phyloP scores from a whole-genome alignment of 345 rosid genomes.

The Lagerstroemia speciosa region DNA sequence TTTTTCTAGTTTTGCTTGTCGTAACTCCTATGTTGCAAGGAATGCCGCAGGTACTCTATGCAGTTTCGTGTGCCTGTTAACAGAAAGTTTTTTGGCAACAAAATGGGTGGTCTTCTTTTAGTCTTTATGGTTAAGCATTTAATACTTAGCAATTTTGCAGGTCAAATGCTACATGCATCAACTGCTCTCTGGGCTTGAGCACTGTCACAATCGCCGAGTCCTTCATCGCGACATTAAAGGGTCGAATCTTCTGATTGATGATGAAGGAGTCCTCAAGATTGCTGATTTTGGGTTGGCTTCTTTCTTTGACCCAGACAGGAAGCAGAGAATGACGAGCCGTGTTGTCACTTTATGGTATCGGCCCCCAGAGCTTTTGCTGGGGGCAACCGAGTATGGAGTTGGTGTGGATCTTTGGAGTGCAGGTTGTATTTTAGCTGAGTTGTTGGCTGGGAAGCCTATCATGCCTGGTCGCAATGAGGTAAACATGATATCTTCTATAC shows the following conservation, averaged over 20 bases:
- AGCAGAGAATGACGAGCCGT: constrained; percentile 80
- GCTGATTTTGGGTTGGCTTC: constrained; percentile 96
- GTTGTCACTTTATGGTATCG: constrained; percentile 98
- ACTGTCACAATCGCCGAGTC: constrained; percentile 81
- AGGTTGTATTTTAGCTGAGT: constrained; percentile 91
- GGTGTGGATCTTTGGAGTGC: constrained; percentile 97
- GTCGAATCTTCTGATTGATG: constrained; percentile 89
- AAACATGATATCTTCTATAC: constrained; percentile 1
- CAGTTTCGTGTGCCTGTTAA: not conserved
- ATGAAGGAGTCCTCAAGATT: constrained; percentile 71
- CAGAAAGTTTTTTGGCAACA: not conserved
- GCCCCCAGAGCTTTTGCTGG: constrained; percentile 94
- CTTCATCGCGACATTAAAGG: constrained; percentile 99
- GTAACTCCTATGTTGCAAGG: too few relatives aligned
- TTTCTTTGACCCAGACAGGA: constrained; percentile 66
- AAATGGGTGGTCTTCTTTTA: not conserved
- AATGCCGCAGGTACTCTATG: too few relatives aligned
- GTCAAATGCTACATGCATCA: constrained; percentile 89
- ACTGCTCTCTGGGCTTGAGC: constrained; percentile 87
- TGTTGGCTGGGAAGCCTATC: constrained; percentile 86
- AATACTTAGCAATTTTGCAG: constrained; percentile 26
- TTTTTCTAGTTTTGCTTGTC: not conserved
- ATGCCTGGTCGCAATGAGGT: constrained; percentile 99
- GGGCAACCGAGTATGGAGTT: constrained; percentile 72
- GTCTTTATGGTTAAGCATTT: not conserved